Base-by-base conservation (phyloP, 2,329 filamentous ascomycete species). In the Ophiostoma populinum region DNA sequence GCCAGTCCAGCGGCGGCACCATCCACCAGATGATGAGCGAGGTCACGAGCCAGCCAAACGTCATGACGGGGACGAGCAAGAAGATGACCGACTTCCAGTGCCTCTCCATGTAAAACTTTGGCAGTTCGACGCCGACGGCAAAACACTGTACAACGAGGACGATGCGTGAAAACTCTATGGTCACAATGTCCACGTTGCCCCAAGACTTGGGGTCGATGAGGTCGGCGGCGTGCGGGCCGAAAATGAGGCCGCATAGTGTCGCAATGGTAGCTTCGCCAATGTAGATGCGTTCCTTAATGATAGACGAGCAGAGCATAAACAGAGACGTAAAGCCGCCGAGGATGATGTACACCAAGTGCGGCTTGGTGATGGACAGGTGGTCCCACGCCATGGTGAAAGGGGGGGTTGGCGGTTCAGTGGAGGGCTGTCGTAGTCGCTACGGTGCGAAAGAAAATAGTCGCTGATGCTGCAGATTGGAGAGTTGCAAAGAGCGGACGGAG, bases 281-380 rank as follows among this genome's bases (percentile, higher is more conserved):
- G 62, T 98, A 98, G 51, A 95, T 70, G 55, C 81, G 80, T 65
- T 98, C 90, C 65, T 98, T 98, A 61, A 98, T 92, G 51, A 95
- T 75, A 37, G 92, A 83, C 40, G 90, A 98, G 57, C 85, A 93
- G 40, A 98, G 66, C 90, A 98, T 98, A 62, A 98, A 98, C 48
- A 98, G 64, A 41, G 80, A 85, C 46, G 90, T 98, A 62, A 98
- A 98, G 55, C 87, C 90, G 50, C 90, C 90, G 38, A 98, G 65
- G 58, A 98, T 94, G 59, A 95, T 83, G 59, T 98, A 98, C 45
- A 92, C 90, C 81, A 95, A 58, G 65, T 98, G 90, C 49, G 90
- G 82, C 65, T 78, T 80, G 59, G 92, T 94, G 61, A 95, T 76
- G 42, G 75, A 75, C 35, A 87, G 67, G 47, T 86, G 78, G 32